Percentiles rank a stretch among this genome's conserved stretches.
Evolutionary conservation across 2,329 filamentous ascomycete genomes (phyloP).

Genomic region (Ascochyta rabiei): DNA sequence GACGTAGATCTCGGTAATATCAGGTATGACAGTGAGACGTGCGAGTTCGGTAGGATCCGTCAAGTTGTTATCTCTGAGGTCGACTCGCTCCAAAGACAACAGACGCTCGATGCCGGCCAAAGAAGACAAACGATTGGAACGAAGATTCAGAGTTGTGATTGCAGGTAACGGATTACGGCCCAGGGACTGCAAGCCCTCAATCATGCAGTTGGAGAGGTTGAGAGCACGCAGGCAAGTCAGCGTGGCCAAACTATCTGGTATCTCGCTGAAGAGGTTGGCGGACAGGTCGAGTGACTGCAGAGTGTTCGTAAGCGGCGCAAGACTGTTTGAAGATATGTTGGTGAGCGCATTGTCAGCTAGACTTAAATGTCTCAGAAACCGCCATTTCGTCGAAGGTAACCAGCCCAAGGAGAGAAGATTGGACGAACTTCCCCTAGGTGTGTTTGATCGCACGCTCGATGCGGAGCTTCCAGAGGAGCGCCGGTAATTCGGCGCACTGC

Average conservation of each 20-base stretch:
- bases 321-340: slow-evolving; percentile 73
- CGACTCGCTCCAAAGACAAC: slow-evolving; percentile 84
- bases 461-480: slow-evolving; percentile 94
- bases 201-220: slow-evolving; percentile 97
- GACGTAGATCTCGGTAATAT: slow-evolving; percentile 91
- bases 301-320: slow-evolving; percentile 83
- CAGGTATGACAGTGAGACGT: slow-evolving; percentile 85
- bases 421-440: slow-evolving; percentile 71
- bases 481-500: slow-evolving; percentile 69
- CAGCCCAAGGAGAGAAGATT: slow-evolving; percentile 75
- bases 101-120: slow-evolving; percentile 90
- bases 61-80: slow-evolving; percentile 87
- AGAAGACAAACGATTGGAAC: slow-evolving; percentile 84
- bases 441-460: slow-evolving; percentile 68
- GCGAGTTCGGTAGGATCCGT: slow-evolving; percentile 92
- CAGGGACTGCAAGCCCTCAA: slow-evolving; percentile 88
- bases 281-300: slow-evolving; percentile 92
- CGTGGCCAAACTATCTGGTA: slow-evolving; percentile 87
- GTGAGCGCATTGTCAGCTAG: slow-evolving; percentile 91
- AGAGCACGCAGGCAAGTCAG: slow-evolving; percentile 87
- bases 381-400: slow-evolving; percentile 88
- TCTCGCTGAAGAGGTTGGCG: slow-evolving; percentile 89
- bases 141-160: slow-evolving; percentile 89
- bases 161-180: slow-evolving; percentile 86
- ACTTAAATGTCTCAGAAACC: slow-evolving; percentile 89